Percentiles rank a stretch among this genome's conserved stretches.
These are phyloP conservation scores for Phalaenopsis equestris DNA, from an alignment of 106 monocot species.

Conservation along the genomic window DNA sequence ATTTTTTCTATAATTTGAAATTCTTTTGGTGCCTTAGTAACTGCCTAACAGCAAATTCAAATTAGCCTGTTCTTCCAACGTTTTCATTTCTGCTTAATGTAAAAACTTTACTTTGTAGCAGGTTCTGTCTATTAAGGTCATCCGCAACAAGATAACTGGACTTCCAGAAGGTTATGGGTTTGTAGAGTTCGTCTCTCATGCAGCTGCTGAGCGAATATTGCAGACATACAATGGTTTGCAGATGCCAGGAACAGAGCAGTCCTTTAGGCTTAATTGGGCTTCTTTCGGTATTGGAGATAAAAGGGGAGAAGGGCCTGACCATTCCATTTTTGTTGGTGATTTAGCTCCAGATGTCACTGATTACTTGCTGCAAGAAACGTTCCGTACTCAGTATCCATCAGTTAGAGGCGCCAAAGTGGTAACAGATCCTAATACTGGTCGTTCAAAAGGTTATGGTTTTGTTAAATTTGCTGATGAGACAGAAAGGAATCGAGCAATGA, in stretches of 20 bases:
- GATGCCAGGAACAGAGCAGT: conserved; percentile 94
- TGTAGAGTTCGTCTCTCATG: conserved; percentile 85
- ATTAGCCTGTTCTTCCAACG: neutral
- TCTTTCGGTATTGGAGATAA: conserved; percentile 90
- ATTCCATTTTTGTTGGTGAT: conserved; percentile 97
- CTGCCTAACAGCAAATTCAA: neutral
- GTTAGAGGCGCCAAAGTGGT: conserved; percentile 97
- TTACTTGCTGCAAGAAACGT: conserved; percentile 89
- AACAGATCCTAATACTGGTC: conserved; percentile 83
- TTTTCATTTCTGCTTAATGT: neutral
- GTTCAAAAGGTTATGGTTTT: conserved; percentile 98
- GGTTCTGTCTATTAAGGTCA: conserved; percentile 86
- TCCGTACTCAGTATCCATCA: conserved; percentile 73
- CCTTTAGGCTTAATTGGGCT: conserved; percentile 92
- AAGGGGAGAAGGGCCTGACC: conserved; percentile 68
- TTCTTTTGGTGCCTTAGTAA: neutral
- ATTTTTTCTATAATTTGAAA: neutral
- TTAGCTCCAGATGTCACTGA: conserved; percentile 97
- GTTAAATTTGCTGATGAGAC: conserved; percentile 95
- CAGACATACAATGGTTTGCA: conserved; percentile 82
- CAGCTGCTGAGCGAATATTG: conserved; percentile 75
- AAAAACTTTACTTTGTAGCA: conserved; percentile 14
- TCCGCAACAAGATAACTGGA: conserved; percentile 87
- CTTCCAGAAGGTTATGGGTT: conserved; percentile 98
- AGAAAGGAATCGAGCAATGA: conserved; percentile 94